Base-by-base conservation (phyloP, 2,329 filamentous ascomycete species). In the Apiospora phragmitis region DNA sequence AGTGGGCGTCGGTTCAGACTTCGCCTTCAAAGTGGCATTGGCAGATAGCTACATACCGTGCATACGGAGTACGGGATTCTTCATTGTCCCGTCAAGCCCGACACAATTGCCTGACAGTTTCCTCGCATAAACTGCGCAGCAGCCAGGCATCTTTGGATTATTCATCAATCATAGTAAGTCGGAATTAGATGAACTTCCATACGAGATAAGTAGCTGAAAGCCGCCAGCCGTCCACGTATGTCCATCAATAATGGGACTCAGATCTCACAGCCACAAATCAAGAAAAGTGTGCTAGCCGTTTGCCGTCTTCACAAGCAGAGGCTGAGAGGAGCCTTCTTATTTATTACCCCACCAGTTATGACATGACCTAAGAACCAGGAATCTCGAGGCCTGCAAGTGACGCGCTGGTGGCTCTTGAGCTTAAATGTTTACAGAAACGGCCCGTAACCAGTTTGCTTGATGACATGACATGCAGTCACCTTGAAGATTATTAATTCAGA, bases 381-480 rank as follows among this genome's bases (percentile, higher is more conserved):
- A 62, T n/a, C 1, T 21, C 18, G 8, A 62, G 29, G 16, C 51
- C 49, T 55, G 49, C 26, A 21, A 59, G 55, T 62, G 55, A 62
- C 55, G 55, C 55, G 55, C 55, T 62, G 55, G 32, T 38, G 55
- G 55, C 55, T 62, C 32, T 38, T 38, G 32, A 62, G 32, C 32
- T 62, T 62, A 62, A 38, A 38, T 62, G 55, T 35, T 62, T 62
- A 38, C 55, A 62, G 55, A 62, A 62, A 38, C 55, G 32, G 55
- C 55, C 55, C 32, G 55, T 24, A 62, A 6, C 21, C 11, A 38
- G 32, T 38, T 24, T n/a, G 51, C 16, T 38, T 62, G 3, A 62
- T 62, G 38, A 38, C 55, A 62, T 62, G 55, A 38, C 55, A 62
- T 62, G 32, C 55, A 24, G 55, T 38, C 55, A 38, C 32, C 29